Evolutionary conservation across 257 asterid genomes (phyloP).

Genomic region (Scutellaria galericulata): DNA sequence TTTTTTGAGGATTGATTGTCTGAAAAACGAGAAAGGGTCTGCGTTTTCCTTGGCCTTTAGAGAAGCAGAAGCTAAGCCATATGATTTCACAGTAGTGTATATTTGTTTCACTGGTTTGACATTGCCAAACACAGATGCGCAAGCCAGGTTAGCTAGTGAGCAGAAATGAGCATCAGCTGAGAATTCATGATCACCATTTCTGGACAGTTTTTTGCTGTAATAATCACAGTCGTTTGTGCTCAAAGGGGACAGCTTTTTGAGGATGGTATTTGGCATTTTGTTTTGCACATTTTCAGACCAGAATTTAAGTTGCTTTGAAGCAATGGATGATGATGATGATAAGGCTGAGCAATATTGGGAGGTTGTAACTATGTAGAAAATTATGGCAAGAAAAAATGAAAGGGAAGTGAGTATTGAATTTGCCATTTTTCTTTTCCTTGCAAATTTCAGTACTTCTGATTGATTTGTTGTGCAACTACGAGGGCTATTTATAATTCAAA

Average conservation of each 20-base stretch:
- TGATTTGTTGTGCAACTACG: not conserved
- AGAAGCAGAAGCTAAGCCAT: no score
- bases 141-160: slow-evolving; percentile 38
- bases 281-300: slow-evolving; percentile 47
- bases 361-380: not conserved
- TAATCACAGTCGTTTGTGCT: slow-evolving; percentile 13
- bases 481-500: not conserved
- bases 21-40: slow-evolving; percentile 46
- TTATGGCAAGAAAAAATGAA: not conserved
- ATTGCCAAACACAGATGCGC: not conserved
- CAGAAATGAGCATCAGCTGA: slow-evolving; percentile 38
- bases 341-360: slow-evolving; percentile 3
- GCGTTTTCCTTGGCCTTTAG: not conserved
- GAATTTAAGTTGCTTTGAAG: slow-evolving; percentile 42
- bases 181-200: not conserved
- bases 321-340: slow-evolving; percentile 21
- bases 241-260: slow-evolving; percentile 48
- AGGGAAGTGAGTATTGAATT: not conserved
- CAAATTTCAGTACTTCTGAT: not conserved
- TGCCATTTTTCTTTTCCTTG: slow-evolving; percentile 4
- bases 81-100: no score
- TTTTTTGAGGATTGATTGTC: slow-evolving; percentile 37
- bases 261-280: slow-evolving; percentile 40
- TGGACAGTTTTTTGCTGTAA: slow-evolving; percentile 15
- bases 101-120: no score